Base-by-base conservation (phyloP, 139 green algal genomes). In the Coccomyxa sp. region DNA sequence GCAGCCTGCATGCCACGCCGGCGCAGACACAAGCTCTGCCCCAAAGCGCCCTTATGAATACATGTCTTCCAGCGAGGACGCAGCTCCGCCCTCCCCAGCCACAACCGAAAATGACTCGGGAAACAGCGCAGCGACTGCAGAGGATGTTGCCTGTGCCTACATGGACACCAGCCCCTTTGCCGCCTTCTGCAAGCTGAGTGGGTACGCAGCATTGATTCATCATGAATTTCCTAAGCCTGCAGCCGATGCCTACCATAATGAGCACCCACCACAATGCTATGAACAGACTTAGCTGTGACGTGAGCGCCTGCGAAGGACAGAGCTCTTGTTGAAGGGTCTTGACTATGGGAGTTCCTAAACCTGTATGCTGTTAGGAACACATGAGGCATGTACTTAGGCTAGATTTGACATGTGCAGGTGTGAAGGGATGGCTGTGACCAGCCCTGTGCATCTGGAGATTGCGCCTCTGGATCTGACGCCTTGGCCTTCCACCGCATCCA, bases 391-490 rank as follows among this genome's bases (percentile, higher is more conserved):
- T 18, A 22, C 22, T 12, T 22, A 64, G 3, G 50, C 2, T 7
- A 31, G 50, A 64, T 10, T 4, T n/a, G 50, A 2, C 4, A 64
- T 64, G 50, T 7, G 5, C 50, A 64, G 50, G 50, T 64, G 50
- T 64, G 50, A 64, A 22, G 22, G 18, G 22, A 18, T 64, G 50
- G 50, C 18, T 64, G 50, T 64, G 50, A 64, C 18, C 50, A 64
- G 50, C 50, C 50, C 50, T 18, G 40, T 75, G 1, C 14, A 55
- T 36, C 36, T 74, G 70, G 34, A 41, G 35, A 74, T 74, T 41
- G 35, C 27, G 39, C 73, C 73, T 7, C 73, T 77, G 39, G 39
- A 77, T 29, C 38, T 77, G 8, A 68, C 73, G 73, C 73, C 73
- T 1, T 64, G 50, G 50, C 50, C 50, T 22, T 64, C 50, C 50